Evolutionary conservation across 2,329 filamentous ascomycete species (phyloP).

Genomic region (Fonsecaea pugnacius): DNA sequence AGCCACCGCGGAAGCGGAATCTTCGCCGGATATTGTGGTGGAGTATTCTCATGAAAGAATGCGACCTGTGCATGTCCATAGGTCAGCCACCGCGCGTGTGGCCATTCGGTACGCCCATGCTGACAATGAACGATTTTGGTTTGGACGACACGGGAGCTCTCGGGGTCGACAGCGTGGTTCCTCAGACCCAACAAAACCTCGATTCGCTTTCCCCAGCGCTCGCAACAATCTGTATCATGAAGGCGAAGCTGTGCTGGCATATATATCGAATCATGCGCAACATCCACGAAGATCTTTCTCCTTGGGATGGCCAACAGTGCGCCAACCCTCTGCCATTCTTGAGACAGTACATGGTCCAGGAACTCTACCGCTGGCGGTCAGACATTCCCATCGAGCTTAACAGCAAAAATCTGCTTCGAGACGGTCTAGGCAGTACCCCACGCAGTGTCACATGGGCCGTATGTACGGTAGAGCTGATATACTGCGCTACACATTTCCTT

Average conservation of each 20-base stretch:
- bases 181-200: not conserved
- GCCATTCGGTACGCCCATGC: constrained; percentile 5
- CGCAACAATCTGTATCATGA: not conserved
- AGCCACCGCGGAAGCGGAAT: constrained; percentile 2
- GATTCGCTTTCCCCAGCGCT: not conserved
- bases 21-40: constrained; percentile 9
- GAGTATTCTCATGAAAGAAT: constrained; percentile 12
- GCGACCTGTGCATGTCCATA: constrained; percentile 11
- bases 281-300: not conserved
- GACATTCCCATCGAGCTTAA: not conserved
- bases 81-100: constrained; percentile 3
- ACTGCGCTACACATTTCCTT: not conserved
- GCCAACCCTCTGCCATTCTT: not conserved
- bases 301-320: not conserved
- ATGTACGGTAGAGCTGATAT: not conserved
- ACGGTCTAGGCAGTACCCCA: not conserved
- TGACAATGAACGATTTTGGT: not conserved
- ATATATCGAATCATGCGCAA: constrained; percentile 13
- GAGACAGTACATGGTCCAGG: constrained; percentile 1
- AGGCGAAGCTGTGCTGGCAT: not conserved
- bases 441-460: not conserved
- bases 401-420: not conserved
- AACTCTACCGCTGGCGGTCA: constrained; percentile 1
- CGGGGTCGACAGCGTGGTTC: not conserved
- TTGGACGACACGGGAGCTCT: not conserved